Base-by-base conservation (phyloP, 78 protist genomes). In the slime mould (Dictyostelium discoideum) region DNA sequence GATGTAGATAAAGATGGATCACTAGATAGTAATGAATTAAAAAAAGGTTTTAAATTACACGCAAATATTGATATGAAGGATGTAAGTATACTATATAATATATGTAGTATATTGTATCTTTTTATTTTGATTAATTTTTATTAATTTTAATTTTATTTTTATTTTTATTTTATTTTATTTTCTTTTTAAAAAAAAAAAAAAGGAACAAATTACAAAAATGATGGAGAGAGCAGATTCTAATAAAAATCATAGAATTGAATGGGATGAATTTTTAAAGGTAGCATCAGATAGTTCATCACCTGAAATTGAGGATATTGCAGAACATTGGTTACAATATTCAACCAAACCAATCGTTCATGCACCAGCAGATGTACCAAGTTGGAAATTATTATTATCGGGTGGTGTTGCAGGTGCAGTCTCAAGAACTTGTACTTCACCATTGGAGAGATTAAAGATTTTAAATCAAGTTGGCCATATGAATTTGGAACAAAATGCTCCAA, bases 351-450 rank as follows among this genome's bases (percentile, higher is more conserved):
- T 77, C 54, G 20, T 90, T 22, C 18, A 24, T 60, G 87, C 84
- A 48, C 86, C 94, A 46, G 39, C n/a, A 16, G 95, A 90, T 8
- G 84, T 63, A 82, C 95, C 95, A 42, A 80, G 89, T 39, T 85
- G 89, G 93, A 93, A 93, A 50, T 42, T 87, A 18, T 83, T 98
- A 24, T 20, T 94, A 4, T 98, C 98, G 9, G 99, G 98, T 16
- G 98, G 98, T 29, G 86, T 93, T 13, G 99, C 99, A 5, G 99
- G 99, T 24, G 97, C 98, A 10, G 98, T 98, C 11, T 97, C 98
- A 16, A 89, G 99, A 18, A 97, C 99, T 5, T 84, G 85, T 39
- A 93, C 97, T 22, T 96, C 98, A 10, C 99, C 99, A 40, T 84
- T 98, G 8, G 98, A 97, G 83, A 93, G 99, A 10, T 80, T 96